Evolutionary conservation across 306 rosid genomes (phyloP).

Genomic region (Rosa persica): DNA sequence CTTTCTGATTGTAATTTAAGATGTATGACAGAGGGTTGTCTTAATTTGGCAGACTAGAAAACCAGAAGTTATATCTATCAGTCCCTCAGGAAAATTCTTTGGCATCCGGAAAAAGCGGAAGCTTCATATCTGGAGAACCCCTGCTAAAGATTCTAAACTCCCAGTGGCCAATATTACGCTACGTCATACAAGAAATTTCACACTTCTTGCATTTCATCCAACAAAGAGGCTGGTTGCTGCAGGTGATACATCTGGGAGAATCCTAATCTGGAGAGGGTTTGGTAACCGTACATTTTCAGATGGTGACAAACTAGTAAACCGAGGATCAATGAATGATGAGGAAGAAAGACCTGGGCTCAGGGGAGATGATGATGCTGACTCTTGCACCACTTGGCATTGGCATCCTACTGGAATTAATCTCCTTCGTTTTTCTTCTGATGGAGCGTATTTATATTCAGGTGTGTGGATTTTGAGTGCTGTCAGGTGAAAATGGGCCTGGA

Average conservation of each 20-base stretch:
- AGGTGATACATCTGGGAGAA: slow-evolving; percentile 86
- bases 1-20: slow-evolving; percentile 10
- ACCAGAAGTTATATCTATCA: slow-evolving; percentile 55
- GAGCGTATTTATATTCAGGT: slow-evolving; percentile 89
- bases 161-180: slow-evolving; percentile 49
- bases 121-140: slow-evolving; percentile 74
- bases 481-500: slow-evolving; percentile 16
- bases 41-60: slow-evolving; percentile 58
- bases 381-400: slow-evolving; percentile 93
- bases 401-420: slow-evolving; percentile 63
- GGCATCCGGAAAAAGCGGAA: slow-evolving; percentile 67
- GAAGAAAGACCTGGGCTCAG: slow-evolving; percentile 76
- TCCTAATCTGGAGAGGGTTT: slow-evolving; percentile 78
- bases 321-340: slow-evolving; percentile 31
- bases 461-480: slow-evolving; percentile 3
- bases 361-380: slow-evolving; percentile 78
- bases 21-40: slow-evolving; percentile 24
- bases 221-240: slow-evolving; percentile 79
- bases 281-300: slow-evolving; percentile 48
- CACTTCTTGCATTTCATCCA: slow-evolving; percentile 77
- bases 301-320: slow-evolving; percentile 26
- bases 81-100: slow-evolving; percentile 68
- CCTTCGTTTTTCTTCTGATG: slow-evolving; percentile 80
- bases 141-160: slow-evolving; percentile 43
- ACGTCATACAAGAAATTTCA: slow-evolving; percentile 74